Percentiles rank a stretch among this genome's conserved stretches.
Conservation (phyloP, 345 rosid genomes). For the Salix exigua region DNA sequence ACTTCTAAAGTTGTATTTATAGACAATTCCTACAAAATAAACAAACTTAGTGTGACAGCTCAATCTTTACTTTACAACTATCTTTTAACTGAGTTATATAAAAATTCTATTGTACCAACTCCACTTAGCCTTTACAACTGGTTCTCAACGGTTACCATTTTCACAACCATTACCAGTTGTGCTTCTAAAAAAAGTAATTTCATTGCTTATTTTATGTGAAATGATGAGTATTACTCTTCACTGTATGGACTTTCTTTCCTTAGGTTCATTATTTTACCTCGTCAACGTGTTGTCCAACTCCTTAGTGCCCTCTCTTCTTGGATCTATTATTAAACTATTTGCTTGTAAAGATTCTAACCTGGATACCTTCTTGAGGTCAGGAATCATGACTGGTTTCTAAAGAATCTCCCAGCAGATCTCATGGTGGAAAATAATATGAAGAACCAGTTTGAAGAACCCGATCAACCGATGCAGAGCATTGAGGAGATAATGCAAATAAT, state of each 20-base stretch:
- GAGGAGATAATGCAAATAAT: constrained; percentile 97
- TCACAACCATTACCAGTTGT: background rate
- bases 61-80: too few species aligned
- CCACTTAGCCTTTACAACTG: too few species aligned
- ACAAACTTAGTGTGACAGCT: too few species aligned
- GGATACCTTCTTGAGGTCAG: constrained; percentile 53
- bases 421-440: constrained; percentile 52
- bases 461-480: constrained; percentile 72
- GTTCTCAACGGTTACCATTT: background rate
- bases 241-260: background rate
- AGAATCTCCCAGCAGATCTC: constrained; percentile 83
- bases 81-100: too few species aligned
- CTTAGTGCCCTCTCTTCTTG: background rate
- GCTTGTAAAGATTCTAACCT: background rate
- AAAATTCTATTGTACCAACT: too few species aligned
- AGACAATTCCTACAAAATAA: too few species aligned
- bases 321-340: background rate
- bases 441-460: constrained; percentile 71
- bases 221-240: background rate
- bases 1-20: too few species aligned
- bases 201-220: background rate
- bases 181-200: background rate
- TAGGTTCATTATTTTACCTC: background rate
- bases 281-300: background rate
- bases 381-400: constrained; percentile 94